These are phyloP conservation scores for Citrus sinensis DNA, from an alignment of 345 rosid species.

Conservation along the genomic window DNA sequence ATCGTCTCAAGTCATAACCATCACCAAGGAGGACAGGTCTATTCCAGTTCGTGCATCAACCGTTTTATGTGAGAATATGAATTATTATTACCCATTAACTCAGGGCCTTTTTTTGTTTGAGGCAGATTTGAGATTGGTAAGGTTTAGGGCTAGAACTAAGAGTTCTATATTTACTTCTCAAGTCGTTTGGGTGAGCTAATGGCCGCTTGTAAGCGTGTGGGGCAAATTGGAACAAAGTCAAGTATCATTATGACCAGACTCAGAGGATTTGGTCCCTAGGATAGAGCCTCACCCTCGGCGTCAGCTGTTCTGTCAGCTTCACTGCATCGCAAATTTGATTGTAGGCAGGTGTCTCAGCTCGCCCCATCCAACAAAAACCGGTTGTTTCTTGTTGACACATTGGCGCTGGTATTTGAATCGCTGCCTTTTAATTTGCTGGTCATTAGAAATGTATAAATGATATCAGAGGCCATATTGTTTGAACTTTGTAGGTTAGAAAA, in stretches of 20 bases:
- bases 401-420: constrained; percentile 57
- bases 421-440: background rate
- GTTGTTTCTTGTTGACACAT: constrained; percentile 79
- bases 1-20: background rate
- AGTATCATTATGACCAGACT: constrained; percentile 19
- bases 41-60: background rate
- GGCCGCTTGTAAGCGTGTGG: constrained; percentile 48
- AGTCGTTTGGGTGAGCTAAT: constrained; percentile 15
- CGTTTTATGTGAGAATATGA: background rate
- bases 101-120: too few species aligned
- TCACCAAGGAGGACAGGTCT: background rate
- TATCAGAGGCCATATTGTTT: background rate
- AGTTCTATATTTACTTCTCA: background rate
- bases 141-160: background rate
- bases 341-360: constrained; percentile 57
- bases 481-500: constrained; percentile 56
- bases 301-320: constrained; percentile 22
- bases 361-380: constrained; percentile 58
- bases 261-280: constrained; percentile 30
- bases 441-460: background rate
- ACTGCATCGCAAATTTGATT: constrained; percentile 10
- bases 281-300: constrained; percentile 7
- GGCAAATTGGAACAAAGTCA: constrained; percentile 35
- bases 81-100: background rate
- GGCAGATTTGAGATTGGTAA: background rate